Base-by-base conservation (phyloP, 1,284 basidiomycete genomes). In the Cryptococcus hybrid region DNA sequence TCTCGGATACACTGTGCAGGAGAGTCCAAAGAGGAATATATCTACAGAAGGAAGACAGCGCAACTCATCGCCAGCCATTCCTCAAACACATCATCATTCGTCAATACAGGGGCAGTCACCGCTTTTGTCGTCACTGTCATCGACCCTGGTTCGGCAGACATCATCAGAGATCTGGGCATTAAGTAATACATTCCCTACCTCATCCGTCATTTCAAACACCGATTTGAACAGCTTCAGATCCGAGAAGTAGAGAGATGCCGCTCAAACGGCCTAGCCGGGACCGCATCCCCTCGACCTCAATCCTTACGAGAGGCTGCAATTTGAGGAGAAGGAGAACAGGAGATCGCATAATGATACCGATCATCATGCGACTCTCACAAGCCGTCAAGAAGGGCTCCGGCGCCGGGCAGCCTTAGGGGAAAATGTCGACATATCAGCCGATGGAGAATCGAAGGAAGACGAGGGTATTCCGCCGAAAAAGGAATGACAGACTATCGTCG, bases 391-490 rank as follows among this genome's bases (percentile, higher is more conserved):
- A 8, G 38, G 34, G 9, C 39, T 59, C 34, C 51, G 58, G 38
- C 47, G 58, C 43, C 45, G 58, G 5, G 50, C 55, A 35, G 50
- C 45, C 18, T 37, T 46, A n/a, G 37, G 30, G 18, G 11, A 44
- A 49, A 8, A 46, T 7, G 18, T 15, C 4, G 35, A 46, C 7
- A 42, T 30, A 12, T 24, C 34, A n/a, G 3, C 5, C 8, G 36
- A 58, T 35, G 45, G 45, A 6, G 40, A 47, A 30, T 44, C 40
- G 46, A 24, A 30, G 11, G 36, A 39, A 38, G 44, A 51, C 45
- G 50, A 39, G 5, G 39, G 37, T 24, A 49, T 54, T 39, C 13
- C 11, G 52, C 48, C 60, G 54, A 61, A 51, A 35, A 61, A 67
- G 51, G 49, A 61, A 43, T 59, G 52, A 1, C 60, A 55, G 36